A percentile compares a stretch with the other conserved stretches of the same genome.
These are phyloP conservation scores for Peronospora tabacina DNA, from an alignment of 352 stramenopile species.

Conservation along the genomic window DNA sequence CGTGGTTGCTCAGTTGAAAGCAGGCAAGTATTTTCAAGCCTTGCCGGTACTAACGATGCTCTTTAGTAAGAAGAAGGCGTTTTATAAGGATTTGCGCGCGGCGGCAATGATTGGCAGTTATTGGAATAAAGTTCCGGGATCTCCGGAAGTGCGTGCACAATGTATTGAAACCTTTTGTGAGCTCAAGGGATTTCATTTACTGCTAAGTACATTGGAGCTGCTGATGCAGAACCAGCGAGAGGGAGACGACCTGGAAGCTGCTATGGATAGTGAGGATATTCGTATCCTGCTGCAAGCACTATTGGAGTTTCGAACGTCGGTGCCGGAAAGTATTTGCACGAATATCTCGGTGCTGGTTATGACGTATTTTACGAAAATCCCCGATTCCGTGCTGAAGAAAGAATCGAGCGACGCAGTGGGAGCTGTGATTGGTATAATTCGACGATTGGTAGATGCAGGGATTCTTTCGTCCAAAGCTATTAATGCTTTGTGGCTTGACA, in stretches of 20 bases:
- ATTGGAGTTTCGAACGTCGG: slow-evolving; percentile 59
- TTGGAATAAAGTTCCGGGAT: slow-evolving; percentile 82
- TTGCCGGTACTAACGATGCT: slow-evolving; percentile 73
- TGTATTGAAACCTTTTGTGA: slow-evolving; percentile 82
- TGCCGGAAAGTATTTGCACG: slow-evolving; percentile 53
- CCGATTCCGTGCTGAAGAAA: slow-evolving; percentile 76
- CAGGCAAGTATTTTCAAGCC: slow-evolving; percentile 49
- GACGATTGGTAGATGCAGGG: slow-evolving; percentile 64
- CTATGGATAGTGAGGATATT: slow-evolving; percentile 75
- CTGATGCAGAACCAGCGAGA: slow-evolving; percentile 47
- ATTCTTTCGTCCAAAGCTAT: slow-evolving; percentile 43
- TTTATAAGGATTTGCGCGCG: slow-evolving; percentile 85
- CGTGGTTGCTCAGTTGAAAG: slow-evolving; percentile 68
- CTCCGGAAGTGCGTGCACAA: slow-evolving; percentile 73
- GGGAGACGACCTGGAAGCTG: slow-evolving; percentile 37
- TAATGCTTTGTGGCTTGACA: slow-evolving; percentile 74
- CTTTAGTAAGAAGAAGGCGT: slow-evolving; percentile 86
- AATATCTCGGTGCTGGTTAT: slow-evolving; percentile 73
- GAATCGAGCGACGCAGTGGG: slow-evolving; percentile 78
- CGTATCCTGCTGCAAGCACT: slow-evolving; percentile 73
- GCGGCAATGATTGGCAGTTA: slow-evolving; percentile 86
- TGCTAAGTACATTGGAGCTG: slow-evolving; percentile 66
- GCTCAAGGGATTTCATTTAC: slow-evolving; percentile 64
- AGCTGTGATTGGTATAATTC: slow-evolving; percentile 72
- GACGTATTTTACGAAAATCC: slow-evolving; percentile 74